These are phyloP conservation scores for Fusarium staphyleae DNA, from an alignment of 2,329 filamentous ascomycete genomes.

Conservation along the genomic window DNA sequence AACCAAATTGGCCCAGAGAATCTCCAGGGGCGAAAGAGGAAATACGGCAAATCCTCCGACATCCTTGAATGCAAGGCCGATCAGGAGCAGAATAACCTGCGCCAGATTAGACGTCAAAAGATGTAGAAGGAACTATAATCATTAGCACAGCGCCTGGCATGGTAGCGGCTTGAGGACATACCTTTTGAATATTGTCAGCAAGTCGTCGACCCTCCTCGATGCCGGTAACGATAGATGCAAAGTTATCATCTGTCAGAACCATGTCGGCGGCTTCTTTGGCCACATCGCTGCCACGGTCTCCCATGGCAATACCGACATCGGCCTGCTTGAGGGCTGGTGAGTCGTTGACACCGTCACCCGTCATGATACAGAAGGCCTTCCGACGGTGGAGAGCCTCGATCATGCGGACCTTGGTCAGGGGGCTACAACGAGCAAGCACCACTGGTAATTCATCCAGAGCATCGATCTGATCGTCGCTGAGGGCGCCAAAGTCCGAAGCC, in stretches of 20 bases:
- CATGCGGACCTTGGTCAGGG: conserved; percentile 76
- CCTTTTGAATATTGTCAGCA: conserved; percentile 79
- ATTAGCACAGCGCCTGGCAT: conserved; percentile 18
- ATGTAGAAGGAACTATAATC: conserved; percentile 63
- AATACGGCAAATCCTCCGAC: conserved; percentile 66
- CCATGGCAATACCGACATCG: conserved; percentile 80
- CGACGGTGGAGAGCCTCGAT: conserved; percentile 76
- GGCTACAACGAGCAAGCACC: conserved; percentile 74
- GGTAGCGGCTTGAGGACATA: conserved; percentile 39
- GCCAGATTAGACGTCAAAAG: conserved; percentile 74
- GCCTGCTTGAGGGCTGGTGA: conserved; percentile 75
- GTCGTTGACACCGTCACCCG: conserved; percentile 78
- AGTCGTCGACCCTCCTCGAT: conserved; percentile 74
- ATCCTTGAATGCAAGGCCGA: conserved; percentile 75
- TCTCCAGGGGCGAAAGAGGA: conserved; percentile 74
- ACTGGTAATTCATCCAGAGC: conserved; percentile 66
- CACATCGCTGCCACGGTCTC: conserved; percentile 73
- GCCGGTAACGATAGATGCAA: conserved; percentile 78
- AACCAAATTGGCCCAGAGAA: conserved; percentile 79
- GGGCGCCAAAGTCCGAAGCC: conserved; percentile 67
- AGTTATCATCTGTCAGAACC: conserved; percentile 88
- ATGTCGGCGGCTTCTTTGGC: conserved; percentile 86
- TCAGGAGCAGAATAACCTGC: conserved; percentile 72
- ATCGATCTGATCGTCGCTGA: conserved; percentile 70
- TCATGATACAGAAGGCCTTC: conserved; percentile 75